Conservation (phyloP, 331 rosid species). For the Malus hybrid region DNA sequence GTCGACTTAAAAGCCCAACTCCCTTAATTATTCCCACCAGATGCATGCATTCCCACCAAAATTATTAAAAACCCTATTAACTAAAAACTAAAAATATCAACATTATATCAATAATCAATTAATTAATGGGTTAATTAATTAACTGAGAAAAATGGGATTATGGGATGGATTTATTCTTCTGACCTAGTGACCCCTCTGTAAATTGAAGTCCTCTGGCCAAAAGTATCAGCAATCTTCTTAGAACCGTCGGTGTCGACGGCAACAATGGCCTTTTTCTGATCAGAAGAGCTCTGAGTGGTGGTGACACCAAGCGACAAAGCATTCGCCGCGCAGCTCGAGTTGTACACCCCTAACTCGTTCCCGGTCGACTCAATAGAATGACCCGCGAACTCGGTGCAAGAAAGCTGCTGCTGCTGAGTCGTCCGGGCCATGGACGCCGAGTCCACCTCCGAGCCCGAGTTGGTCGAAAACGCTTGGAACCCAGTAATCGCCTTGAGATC, state of each 20-base stretch:
- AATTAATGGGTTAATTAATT: too few species aligned
- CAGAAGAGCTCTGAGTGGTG: constrained; percentile 16
- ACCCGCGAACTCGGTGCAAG: constrained; percentile 41
- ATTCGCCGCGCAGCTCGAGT: constrained; percentile 29
- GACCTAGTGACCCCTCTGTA: constrained; percentile 96
- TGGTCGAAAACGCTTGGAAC: constrained; percentile 69
- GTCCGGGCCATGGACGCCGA: constrained; percentile 50
- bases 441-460: constrained; percentile 96
- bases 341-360: constrained; percentile 34
- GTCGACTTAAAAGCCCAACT: neutral
- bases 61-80: neutral
- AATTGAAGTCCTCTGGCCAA: constrained; percentile 94
- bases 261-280: constrained; percentile 27
- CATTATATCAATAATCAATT: too few species aligned
- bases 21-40: neutral
- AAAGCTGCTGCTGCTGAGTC: constrained; percentile 36
- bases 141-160: too few species aligned
- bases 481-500: constrained; percentile 65
- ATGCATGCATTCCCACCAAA: neutral
- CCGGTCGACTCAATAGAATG: constrained; percentile 57
- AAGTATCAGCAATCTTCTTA: constrained; percentile 69
- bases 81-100: too few species aligned
- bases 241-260: constrained; percentile 32
- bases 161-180: too few species aligned
- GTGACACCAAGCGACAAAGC: constrained; percentile 55